These are phyloP conservation scores for Mycena filopes DNA, from an alignment of 768 basidiomycete genomes.

Conservation along the genomic window DNA sequence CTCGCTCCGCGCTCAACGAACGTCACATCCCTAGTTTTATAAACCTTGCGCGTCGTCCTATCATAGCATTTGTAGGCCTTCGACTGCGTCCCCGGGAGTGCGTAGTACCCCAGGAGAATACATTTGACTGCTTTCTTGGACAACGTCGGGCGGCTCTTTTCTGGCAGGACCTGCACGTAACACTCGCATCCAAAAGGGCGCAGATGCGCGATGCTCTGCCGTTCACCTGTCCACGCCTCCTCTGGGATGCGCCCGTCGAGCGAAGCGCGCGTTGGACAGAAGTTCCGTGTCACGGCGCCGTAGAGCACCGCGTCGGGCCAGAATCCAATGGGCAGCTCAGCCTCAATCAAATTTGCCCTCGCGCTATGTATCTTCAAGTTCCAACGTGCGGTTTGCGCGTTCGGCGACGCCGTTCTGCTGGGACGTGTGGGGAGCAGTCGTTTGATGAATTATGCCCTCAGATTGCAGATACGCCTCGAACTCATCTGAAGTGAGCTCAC, in stretches of 20 bases:
- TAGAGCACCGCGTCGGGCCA: neutral
- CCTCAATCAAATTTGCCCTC: neutral
- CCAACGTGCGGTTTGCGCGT: conserved; percentile 36
- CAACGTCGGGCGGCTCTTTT: neutral
- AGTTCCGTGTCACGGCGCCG: neutral
- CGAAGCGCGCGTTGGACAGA: neutral
- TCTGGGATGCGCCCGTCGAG: conserved; percentile 11
- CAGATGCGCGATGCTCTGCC: conserved; percentile 1
- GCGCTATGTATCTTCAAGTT: conserved; percentile 32
- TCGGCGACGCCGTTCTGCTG: conserved; percentile 48
- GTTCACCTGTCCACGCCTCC: neutral
- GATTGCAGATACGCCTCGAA: conserved; percentile 29
- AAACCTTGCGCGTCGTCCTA: neutral
- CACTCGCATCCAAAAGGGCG: conserved; percentile 7
- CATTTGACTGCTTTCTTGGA: neutral
- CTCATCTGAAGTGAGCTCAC: conserved; percentile 35
- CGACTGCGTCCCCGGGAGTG: conserved; percentile 4
- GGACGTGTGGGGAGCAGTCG: conserved; percentile 40
- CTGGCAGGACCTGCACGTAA: neutral
- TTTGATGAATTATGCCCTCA: conserved; percentile 40
- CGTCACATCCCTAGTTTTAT: conserved; percentile 3
- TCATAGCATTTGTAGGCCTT: conserved; percentile 15
- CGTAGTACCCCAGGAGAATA: conserved; percentile 7
- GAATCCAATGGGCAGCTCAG: neutral
- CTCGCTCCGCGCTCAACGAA: conserved; percentile 1